A percentile compares a stretch with the other conserved stretches of the same genome.
Conservation (phyloP, 2,329 filamentous ascomycete species). For the Hypoxylon sp. region DNA sequence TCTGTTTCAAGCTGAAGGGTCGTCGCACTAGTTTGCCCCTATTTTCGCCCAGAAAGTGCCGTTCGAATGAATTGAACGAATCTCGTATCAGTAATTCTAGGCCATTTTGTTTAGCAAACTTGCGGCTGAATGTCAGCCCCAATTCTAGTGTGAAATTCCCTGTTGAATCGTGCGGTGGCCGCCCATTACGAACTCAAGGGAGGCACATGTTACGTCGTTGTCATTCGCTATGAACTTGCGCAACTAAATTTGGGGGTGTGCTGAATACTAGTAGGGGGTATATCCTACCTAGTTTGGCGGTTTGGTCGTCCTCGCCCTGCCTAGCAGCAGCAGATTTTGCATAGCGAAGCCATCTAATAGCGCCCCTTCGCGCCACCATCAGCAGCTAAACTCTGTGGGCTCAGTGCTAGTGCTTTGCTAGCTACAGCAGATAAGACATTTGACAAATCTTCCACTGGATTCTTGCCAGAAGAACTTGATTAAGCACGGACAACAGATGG, state of each 20-base stretch:
- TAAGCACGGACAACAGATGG: not conserved
- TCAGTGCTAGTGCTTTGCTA: not conserved
- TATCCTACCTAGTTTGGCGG: not conserved
- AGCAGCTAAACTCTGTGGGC: not conserved
- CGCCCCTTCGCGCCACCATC: constrained; percentile 5
- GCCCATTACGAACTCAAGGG: not conserved
- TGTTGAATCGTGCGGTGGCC: not conserved
- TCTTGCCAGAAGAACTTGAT: not conserved
- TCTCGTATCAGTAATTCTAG: not conserved
- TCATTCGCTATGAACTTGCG: not conserved
- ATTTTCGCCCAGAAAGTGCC: not conserved
- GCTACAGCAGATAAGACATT: constrained; percentile 1
- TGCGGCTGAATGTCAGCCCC: not conserved
- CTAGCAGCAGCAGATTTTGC: not conserved
- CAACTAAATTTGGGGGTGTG: constrained; percentile 1
- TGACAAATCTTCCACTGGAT: not conserved
- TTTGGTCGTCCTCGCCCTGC: not conserved
- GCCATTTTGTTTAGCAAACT: not conserved
- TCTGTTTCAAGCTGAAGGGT: constrained; percentile 1
- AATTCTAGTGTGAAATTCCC: not conserved
- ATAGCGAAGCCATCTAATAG: not conserved
- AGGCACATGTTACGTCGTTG: not conserved
- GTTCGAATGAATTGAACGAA: constrained; percentile 5
- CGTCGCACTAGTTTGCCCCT: not conserved
- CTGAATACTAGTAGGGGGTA: not conserved